Conservation (phyloP, 768 basidiomycete genomes). For the Boletus vermiculosoides region DNA sequence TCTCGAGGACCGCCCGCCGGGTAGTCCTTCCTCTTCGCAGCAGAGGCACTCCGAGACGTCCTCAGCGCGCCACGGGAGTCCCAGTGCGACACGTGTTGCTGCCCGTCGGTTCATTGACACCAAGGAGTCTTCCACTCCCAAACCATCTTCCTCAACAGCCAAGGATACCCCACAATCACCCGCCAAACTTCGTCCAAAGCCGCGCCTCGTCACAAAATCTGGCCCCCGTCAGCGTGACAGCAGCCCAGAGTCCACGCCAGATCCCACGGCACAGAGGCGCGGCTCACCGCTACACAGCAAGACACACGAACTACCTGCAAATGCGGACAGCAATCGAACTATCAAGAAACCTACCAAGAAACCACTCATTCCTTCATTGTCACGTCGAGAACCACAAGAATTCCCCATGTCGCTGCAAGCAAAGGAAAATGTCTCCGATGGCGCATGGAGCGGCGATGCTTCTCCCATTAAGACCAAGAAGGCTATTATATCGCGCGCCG, state of each 20-base stretch:
- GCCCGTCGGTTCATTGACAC: background rate
- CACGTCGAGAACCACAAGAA: constrained; percentile 17
- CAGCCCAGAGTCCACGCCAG: constrained; percentile 23
- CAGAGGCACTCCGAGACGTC: background rate
- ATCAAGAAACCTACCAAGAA: constrained; percentile 18
- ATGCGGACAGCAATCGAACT: background rate
- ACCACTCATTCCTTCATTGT: background rate
- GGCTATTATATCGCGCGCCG: constrained; percentile 7
- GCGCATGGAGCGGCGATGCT: constrained; percentile 8
- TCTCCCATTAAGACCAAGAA: constrained; percentile 14
- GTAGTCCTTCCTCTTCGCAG: constrained; percentile 1
- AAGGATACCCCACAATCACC: background rate
- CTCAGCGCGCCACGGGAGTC: constrained; percentile 7
- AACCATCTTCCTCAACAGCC: background rate
- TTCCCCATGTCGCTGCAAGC: constrained; percentile 25
- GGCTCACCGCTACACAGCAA: constrained; percentile 6
- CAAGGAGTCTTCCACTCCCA: constrained; percentile 6
- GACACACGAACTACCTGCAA: constrained; percentile 1
- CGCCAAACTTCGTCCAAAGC: constrained; percentile 13
- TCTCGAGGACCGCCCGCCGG: background rate
- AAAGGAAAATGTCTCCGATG: constrained; percentile 24
- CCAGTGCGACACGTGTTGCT: background rate
- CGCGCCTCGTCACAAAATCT: constrained; percentile 7
- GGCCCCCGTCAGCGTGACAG: background rate
- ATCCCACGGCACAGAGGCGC: background rate